Evolutionary conservation across 179 eudicot species (phyloP), one percentile per base, ranked within the genome.

Genomic region (Corrigiola litoralis): DNA sequence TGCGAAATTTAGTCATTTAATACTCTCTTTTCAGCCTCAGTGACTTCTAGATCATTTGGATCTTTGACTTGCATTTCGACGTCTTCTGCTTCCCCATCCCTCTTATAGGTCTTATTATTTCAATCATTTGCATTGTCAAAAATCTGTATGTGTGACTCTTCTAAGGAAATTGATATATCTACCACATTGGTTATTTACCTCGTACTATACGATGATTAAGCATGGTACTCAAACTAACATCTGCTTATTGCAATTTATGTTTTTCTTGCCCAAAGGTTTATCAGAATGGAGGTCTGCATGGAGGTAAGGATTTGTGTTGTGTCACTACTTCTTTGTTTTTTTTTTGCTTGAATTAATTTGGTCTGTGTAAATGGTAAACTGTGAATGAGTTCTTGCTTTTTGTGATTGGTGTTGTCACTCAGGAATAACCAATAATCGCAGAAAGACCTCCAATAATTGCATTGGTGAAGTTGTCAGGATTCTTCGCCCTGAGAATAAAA

Each of bases 391-490:
- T 56, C 27, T 33, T 52, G 21, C 27, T 16, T 66, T 10, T 72
- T 20, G 25, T 63, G 21, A 28, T 33, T 17, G 31, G 9, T 52
- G 48, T 59, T 66, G 40, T 61, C 58, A 59, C 71, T 72, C 63
- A 48, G 81, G 81, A 47, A 25, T 59, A 58, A 64, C 59, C 64
- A 65, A 74, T 61, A 59, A 51, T 70, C 71, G 59, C 42, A 83
- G 71, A 68, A 41, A 70, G 68, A 53, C 63, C 56, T 72, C 69
- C 33, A 75, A 31, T 34, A 83, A 79, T 78, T 94, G 99, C 81
- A 84, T 87, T 62, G 99, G 97, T 67, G 79, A 87, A 79, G 72
- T 90, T 61, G 78, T 94, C 68, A 72, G 74, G 77, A 74, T 90
- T 52, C 48, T 47, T 31, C 80, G 78, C 16, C 58, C 71, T 27